Evolutionary conservation across 148 eudicot species (phyloP), one percentile per base, ranked within the genome.

Genomic region (Rhododendron vialii): DNA sequence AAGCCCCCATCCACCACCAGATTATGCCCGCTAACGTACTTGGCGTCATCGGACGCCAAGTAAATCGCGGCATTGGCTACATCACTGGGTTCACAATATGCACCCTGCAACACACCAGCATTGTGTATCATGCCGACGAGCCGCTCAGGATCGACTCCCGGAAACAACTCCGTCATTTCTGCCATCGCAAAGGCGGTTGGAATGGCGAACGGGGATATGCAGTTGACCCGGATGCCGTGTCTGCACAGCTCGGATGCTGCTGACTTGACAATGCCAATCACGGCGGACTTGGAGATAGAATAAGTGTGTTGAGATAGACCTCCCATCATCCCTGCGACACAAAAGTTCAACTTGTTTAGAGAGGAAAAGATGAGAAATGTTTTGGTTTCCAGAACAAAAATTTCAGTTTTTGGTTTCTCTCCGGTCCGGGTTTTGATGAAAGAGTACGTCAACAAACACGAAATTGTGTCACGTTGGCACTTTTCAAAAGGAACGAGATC

Each of bases 1-100:
- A 91, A 95, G 36, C 95, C 98, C 9, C 98, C 98, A 90, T 95
- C 97, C 36, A 95, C 95, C 17, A 95, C 95, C 67, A 95, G 86
- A 88, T 95, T 95, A 84, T 95, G 98, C 15, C 95, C 98, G 36
- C 85, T 93, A 1, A 95, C 90, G 84, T 90, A 95, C 92, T 94
- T 95, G 48, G 98, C 98, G 36, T 94, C 97, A 75, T 95, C 96
- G 0, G 96, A 94, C 4, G 93, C 96, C 85, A 95, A 88, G 87
- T 89, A 95, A 84, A 93, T 71, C 10, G 97, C 98, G 0, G 98
- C 98, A 86, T 95, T 94, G 57, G 98, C 98, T 24, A 94, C 89
- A 63, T 94, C 96, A 36, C 77, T 8, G 3, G 91, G 92, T 76
- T 94, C 95, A 85, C 96, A 93, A 51, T 88, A 36, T 1, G 92